A percentile compares a stretch with the other conserved stretches of the same genome.
phyloP scores from a whole-genome alignment of 176 grass and related monocot genomes.

The Oryza australiensis region DNA sequence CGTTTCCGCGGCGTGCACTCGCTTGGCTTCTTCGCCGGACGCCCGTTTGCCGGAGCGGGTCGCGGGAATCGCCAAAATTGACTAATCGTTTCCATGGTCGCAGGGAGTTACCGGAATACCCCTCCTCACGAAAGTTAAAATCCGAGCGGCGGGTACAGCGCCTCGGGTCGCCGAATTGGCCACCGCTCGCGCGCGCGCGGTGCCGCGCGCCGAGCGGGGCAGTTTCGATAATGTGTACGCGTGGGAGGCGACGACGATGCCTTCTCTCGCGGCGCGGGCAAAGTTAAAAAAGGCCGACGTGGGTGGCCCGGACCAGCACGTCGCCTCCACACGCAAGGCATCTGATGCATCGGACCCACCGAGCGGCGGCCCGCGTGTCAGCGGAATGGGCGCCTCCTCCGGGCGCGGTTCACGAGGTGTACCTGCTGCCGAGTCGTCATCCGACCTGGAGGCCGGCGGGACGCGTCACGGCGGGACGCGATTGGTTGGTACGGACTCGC shows the following conservation, averaged over 20 bases:
- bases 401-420: neutral
- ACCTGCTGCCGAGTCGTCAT: conserved; percentile 22
- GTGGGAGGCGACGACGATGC: neutral
- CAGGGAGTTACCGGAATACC: neutral
- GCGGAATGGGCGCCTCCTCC: neutral
- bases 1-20: conserved; percentile 12
- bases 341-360: neutral
- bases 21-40: neutral
- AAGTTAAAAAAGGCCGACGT: neutral
- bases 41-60: neutral
- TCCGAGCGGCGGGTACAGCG: neutral
- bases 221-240: neutral
- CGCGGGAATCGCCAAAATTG: conserved; percentile 24
- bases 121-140: neutral
- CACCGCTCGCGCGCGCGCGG: neutral
- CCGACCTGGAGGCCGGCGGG: conserved; percentile 33
- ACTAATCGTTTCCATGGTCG: neutral
- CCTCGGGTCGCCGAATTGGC: no score
- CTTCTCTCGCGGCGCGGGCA: neutral
- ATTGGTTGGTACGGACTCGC: neutral
- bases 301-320: neutral
- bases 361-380: neutral
- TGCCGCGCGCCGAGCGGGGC: neutral
- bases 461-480: conserved; percentile 8
- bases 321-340: neutral